A percentile compares a stretch with the other conserved stretches of the same genome.
Conservation (phyloP, 1,139 yeast species). For the Pichia sorboxylosa region DNA sequence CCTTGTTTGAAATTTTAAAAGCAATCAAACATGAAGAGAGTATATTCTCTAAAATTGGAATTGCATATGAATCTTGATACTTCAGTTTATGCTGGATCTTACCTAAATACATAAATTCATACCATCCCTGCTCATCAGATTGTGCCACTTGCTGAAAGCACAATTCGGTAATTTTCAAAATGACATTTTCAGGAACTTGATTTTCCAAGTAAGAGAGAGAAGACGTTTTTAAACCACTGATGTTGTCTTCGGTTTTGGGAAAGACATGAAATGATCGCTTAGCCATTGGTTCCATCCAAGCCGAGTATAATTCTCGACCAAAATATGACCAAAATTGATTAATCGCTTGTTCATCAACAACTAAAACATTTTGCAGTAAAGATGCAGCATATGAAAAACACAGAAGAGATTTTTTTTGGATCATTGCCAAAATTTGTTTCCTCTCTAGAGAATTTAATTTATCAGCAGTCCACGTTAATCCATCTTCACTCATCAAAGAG, state of each 20-base stretch:
- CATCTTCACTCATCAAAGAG: conserved; percentile 75
- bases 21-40: conserved; percentile 33
- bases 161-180: conserved; percentile 20
- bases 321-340: conserved; percentile 44
- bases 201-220: conserved; percentile 7
- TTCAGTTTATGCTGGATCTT: conserved; percentile 46
- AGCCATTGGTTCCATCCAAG: conserved; percentile 59
- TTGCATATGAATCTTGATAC: conserved; percentile 16
- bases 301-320: conserved; percentile 50
- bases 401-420: conserved; percentile 60
- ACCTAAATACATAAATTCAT: conserved; percentile 43
- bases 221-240: conserved; percentile 12
- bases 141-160: conserved; percentile 34
- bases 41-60: conserved; percentile 29
- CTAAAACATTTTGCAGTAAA: neutral
- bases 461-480: conserved; percentile 83
- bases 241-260: too few relatives aligned
- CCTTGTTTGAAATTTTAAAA: conserved; percentile 28
- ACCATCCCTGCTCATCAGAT: conserved; percentile 47
- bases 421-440: conserved; percentile 47
- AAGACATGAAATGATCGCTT: conserved; percentile 39
- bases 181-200: conserved; percentile 18
- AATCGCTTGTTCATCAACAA: conserved; percentile 22
- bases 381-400: conserved; percentile 46
- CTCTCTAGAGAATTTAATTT: conserved; percentile 56